A percentile compares a stretch with the other conserved stretches of the same genome.
Evolutionary conservation across 371 early-diverging fungal species (phyloP).

Genomic region (Smittium mucronatum): DNA sequence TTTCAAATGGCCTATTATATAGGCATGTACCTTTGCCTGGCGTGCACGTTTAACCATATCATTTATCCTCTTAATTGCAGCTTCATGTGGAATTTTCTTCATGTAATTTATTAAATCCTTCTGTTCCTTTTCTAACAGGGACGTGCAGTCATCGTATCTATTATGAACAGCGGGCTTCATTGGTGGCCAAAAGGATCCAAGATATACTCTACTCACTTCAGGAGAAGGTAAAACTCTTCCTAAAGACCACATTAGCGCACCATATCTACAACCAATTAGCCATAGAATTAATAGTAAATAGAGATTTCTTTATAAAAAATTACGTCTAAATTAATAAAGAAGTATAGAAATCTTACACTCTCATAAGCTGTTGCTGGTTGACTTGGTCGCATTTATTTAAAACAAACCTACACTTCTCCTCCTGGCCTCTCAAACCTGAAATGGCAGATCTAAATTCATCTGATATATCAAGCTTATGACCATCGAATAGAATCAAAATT

Average conservation of each 20-base stretch:
- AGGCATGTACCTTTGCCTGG: constrained; percentile 68
- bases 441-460: constrained; percentile 81
- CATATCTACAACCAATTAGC: constrained; percentile 38
- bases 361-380: constrained; percentile 72
- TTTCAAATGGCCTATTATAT: constrained; percentile 61
- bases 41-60: constrained; percentile 82
- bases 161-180: constrained; percentile 47
- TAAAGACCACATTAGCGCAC: constrained; percentile 89
- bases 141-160: constrained; percentile 51
- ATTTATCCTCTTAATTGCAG: constrained; percentile 78
- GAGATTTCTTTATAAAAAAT: not conserved
- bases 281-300: not conserved
- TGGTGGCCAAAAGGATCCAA: constrained; percentile 69
- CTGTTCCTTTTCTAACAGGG: constrained; percentile 58
- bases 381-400: constrained; percentile 82
- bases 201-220: constrained; percentile 76
- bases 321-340: not conserved
- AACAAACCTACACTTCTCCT: constrained; percentile 72
- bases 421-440: constrained; percentile 60
- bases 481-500: constrained; percentile 74
- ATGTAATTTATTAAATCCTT: constrained; percentile 63
- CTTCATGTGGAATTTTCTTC: constrained; percentile 60
- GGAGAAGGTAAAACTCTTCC: constrained; percentile 80
- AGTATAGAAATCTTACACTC: constrained; percentile 56
- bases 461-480: constrained; percentile 77